phyloP scores from a whole-genome alignment of 164 flowering plant genomes.

The Stephania cephalantha region DNA sequence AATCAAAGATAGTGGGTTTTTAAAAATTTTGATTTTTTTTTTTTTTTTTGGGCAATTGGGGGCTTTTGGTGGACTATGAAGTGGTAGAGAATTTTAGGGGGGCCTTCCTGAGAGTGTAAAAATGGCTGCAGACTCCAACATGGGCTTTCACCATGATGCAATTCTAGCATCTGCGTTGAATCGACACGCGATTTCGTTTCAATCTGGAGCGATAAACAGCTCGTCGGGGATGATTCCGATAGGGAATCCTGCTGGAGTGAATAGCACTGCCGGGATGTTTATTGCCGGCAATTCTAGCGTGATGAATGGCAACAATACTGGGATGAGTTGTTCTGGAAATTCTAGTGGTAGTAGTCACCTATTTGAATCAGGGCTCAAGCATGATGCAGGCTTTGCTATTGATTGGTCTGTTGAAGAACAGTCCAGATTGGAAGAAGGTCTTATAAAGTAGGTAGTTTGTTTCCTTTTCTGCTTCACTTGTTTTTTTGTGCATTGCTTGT shows the following conservation, averaged over 20 bases:
- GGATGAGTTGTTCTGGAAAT: slow-evolving; percentile 27
- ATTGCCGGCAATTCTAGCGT: slow-evolving; percentile 33
- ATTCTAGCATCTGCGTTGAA: slow-evolving; percentile 33
- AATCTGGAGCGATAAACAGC: slow-evolving; percentile 40
- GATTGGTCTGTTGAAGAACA: slow-evolving; percentile 93
- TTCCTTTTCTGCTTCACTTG: neutral
- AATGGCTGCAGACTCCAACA: slow-evolving; percentile 59
- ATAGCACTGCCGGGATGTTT: slow-evolving; percentile 27
- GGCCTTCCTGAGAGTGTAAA: slow-evolving; percentile 3
- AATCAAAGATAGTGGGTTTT: slow-evolving; percentile 1
- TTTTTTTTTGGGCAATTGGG: neutral
- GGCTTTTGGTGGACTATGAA: slow-evolving; percentile 1
- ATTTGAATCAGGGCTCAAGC: slow-evolving; percentile 55
- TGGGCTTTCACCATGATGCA: slow-evolving; percentile 39
- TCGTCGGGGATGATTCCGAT: slow-evolving; percentile 36
- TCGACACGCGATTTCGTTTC: slow-evolving; percentile 48
- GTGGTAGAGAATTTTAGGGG: slow-evolving; percentile 3
- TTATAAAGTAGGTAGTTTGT: slow-evolving; percentile 56
- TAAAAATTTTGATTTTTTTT: neutral
- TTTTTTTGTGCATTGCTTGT: neutral
- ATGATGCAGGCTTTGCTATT: slow-evolving; percentile 65
- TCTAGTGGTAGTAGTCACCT: slow-evolving; percentile 46
- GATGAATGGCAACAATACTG: slow-evolving; percentile 22
- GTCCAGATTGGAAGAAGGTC: slow-evolving; percentile 71
- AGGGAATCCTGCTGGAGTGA: slow-evolving; percentile 31